Percentiles rank a stretch among this genome's conserved stretches.
phyloP scores from a whole-genome alignment of 345 rosid species.

The Trapa incisa region DNA sequence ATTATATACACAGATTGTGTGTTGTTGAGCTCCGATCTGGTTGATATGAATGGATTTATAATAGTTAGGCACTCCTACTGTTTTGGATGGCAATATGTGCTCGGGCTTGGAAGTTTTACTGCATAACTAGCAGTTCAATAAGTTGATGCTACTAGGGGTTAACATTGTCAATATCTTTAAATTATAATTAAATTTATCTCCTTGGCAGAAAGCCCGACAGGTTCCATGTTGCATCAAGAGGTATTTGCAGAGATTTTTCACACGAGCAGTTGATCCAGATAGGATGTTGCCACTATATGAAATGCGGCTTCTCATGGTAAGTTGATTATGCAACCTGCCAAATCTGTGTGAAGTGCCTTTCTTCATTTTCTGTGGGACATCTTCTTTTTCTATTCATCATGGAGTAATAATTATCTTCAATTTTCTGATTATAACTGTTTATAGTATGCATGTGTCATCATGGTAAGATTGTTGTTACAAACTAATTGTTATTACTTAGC shows the following conservation, averaged over 20 bases:
- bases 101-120: not conserved
- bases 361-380: not conserved
- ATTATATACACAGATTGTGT: not conserved
- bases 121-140: not conserved
- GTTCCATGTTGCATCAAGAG: constrained; percentile 65
- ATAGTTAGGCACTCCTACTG: not conserved
- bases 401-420: not conserved
- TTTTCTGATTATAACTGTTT: not conserved
- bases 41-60: not conserved
- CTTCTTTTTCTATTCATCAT: no score
- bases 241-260: constrained; percentile 27
- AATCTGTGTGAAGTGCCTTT: not conserved
- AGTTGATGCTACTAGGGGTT: not conserved
- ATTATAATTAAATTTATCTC: constrained; percentile 4
- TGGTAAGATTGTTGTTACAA: not conserved
- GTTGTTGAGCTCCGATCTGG: not conserved
- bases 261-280: constrained; percentile 62
- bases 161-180: not conserved
- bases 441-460: not conserved
- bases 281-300: constrained; percentile 31
- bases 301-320: constrained; percentile 62
- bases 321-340: not conserved
- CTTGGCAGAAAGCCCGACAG: constrained; percentile 46
- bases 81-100: not conserved
- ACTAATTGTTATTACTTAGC: not conserved